A percentile compares a stretch with the other conserved stretches of the same genome.
Evolutionary conservation across 192 early-diverging fungal species (phyloP).

Genomic region (Phycomyces nitens): DNA sequence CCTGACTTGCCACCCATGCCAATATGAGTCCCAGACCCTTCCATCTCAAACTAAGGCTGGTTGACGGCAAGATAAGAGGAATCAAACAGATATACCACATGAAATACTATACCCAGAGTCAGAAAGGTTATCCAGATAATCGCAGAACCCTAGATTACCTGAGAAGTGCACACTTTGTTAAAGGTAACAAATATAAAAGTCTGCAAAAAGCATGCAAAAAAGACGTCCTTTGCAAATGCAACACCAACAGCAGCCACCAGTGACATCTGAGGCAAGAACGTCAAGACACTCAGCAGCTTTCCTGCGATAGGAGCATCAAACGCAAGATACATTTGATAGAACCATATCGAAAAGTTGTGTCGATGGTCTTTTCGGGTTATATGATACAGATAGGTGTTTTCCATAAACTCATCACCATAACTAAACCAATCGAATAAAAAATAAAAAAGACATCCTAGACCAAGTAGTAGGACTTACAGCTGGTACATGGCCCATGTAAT

Average conservation of each 20-base stretch:
- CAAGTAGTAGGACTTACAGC: slow-evolving; percentile 39
- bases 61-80: slow-evolving; percentile 79
- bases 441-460: background rate
- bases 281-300: slow-evolving; percentile 55
- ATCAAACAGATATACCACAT: slow-evolving; percentile 98
- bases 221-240: slow-evolving; percentile 75
- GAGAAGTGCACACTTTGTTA: slow-evolving; percentile 96
- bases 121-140: background rate
- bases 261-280: slow-evolving; percentile 82
- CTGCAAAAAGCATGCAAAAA: slow-evolving; percentile 87
- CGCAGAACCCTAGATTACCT: slow-evolving; percentile 48
- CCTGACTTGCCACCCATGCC: slow-evolving; percentile 72
- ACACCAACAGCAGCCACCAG: slow-evolving; percentile 65
- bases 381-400: slow-evolving; percentile 94
- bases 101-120: slow-evolving; percentile 72
- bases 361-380: slow-evolving; percentile 94
- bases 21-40: slow-evolving; percentile 52
- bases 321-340: slow-evolving; percentile 89
- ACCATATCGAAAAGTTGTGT: slow-evolving; percentile 98
- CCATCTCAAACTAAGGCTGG: slow-evolving; percentile 41
- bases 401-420: slow-evolving; percentile 82
- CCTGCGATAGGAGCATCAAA: slow-evolving; percentile 49
- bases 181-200: slow-evolving; percentile 95
- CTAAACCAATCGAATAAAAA: slow-evolving; percentile 29
- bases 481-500: slow-evolving; percentile 69